phyloP scores from a whole-genome alignment of 2,329 filamentous ascomycete genomes.

The Phaeophleospora eucalypticola region DNA sequence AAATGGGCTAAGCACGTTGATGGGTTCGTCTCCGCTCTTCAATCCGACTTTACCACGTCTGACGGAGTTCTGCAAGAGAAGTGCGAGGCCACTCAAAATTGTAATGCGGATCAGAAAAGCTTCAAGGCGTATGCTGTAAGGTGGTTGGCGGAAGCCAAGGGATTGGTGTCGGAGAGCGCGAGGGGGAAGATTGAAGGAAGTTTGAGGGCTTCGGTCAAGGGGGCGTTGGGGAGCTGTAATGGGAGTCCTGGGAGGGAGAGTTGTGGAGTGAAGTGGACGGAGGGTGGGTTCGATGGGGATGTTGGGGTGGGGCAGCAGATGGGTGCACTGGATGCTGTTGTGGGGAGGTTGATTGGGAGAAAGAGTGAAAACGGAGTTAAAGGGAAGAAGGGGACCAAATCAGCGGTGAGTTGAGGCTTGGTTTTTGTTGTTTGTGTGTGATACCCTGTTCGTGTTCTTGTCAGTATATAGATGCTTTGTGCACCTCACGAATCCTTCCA shows the following conservation, averaged over 20 bases:
- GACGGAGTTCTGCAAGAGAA: slow-evolving; percentile 44
- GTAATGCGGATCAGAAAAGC: slow-evolving; percentile 43
- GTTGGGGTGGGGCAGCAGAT: slow-evolving; percentile 54
- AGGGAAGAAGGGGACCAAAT: neutral
- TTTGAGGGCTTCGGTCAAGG: slow-evolving; percentile 43
- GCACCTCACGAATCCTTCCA: slow-evolving; percentile 18
- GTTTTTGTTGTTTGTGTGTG: neutral
- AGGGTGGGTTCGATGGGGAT: slow-evolving; percentile 38
- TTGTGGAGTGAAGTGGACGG: slow-evolving; percentile 42
- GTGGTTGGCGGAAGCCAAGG: slow-evolving; percentile 43
- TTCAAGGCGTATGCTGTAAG: slow-evolving; percentile 45
- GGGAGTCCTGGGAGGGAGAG: neutral
- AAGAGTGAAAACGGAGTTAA: neutral
- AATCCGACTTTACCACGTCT: slow-evolving; percentile 37
- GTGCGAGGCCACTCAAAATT: slow-evolving; percentile 40
- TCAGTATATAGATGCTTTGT: neutral
- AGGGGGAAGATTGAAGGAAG: slow-evolving; percentile 8
- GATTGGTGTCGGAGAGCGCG: slow-evolving; percentile 3
- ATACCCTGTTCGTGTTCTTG: neutral
- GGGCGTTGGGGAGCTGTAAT: slow-evolving; percentile 33
- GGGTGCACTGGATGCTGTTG: slow-evolving; percentile 50
- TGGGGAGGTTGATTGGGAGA: slow-evolving; percentile 32
- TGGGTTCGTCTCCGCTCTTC: slow-evolving; percentile 25
- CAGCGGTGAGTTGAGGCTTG: neutral
- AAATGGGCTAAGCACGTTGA: slow-evolving; percentile 22